A percentile compares a stretch with the other conserved stretches of the same genome.
Evolutionary conservation across 306 rosid genomes (phyloP).

Genomic region (Spatholobus suberectus): DNA sequence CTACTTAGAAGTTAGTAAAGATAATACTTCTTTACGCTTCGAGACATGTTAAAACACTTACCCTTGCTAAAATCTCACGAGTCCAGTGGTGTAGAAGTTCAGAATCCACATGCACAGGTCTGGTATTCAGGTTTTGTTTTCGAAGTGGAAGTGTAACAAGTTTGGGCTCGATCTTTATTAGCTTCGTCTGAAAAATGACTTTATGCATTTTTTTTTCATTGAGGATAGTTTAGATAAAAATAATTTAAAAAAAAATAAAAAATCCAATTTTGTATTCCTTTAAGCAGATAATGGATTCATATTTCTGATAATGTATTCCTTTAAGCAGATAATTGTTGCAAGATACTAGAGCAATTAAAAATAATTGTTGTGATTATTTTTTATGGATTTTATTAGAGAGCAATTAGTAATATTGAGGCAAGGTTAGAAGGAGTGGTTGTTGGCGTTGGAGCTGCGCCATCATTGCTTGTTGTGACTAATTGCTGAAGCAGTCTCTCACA

Average conservation of each 20-base stretch:
- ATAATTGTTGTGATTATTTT: slow-evolving; percentile 24
- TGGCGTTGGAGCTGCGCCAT: slow-evolving; percentile 98
- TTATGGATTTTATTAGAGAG: slow-evolving; percentile 62
- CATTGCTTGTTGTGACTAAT: slow-evolving; percentile 95
- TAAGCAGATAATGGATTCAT: not conserved
- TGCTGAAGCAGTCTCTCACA: slow-evolving; percentile 96
- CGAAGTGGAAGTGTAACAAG: not conserved
- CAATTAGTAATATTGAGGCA: slow-evolving; percentile 94
- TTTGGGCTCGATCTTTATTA: slow-evolving; percentile 10
- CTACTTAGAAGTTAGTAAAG: too few species aligned
- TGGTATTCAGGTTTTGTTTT: slow-evolving; percentile 39
- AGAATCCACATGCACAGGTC: slow-evolving; percentile 98
- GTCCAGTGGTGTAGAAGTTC: slow-evolving; percentile 94
- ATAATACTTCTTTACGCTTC: slow-evolving; percentile 15
- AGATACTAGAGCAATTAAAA: slow-evolving; percentile 17
- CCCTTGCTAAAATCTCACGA: slow-evolving; percentile 67
- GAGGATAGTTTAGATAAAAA: slow-evolving; percentile 19
- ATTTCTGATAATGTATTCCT: too few species aligned
- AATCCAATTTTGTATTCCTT: slow-evolving; percentile 13
- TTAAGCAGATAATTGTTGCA: slow-evolving; percentile 3
- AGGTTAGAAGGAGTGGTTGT: slow-evolving; percentile 97
- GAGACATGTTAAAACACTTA: not conserved
- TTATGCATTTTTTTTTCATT: slow-evolving; percentile 21
- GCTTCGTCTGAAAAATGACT: not conserved
- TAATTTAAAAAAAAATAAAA: not conserved